These are phyloP conservation scores for Metschnikowia hibisci DNA, from an alignment of 805 yeast genomes.

Conservation along the genomic window DNA sequence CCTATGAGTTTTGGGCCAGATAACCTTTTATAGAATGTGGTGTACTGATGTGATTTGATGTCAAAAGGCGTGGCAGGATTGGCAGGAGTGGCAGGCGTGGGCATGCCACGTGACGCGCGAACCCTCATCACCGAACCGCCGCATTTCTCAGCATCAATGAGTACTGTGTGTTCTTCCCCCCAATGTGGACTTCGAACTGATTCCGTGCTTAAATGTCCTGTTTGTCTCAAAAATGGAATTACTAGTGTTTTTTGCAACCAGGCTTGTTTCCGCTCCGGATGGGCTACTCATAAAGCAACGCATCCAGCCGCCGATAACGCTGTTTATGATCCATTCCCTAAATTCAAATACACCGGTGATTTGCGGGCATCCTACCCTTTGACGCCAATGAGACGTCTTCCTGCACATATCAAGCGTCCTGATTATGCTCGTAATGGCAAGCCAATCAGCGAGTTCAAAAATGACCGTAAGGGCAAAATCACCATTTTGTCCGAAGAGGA, in stretches of 20 bases:
- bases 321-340: conserved; percentile 86
- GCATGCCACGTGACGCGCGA: not conserved
- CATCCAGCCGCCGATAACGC: conserved; percentile 57
- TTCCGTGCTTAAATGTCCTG: conserved; percentile 81
- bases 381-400: conserved; percentile 64
- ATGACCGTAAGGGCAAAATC: conserved; percentile 66
- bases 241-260: conserved; percentile 75
- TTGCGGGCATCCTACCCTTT: conserved; percentile 81
- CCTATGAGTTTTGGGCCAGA: conserved; percentile 90
- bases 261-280: conserved; percentile 69
- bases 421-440: conserved; percentile 81
- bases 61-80: too few species aligned
- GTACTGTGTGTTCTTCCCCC: conserved; percentile 60
- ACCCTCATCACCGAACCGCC: too few species aligned
- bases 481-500: conserved; percentile 62
- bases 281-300: conserved; percentile 69
- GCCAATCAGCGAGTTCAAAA: conserved; percentile 73
- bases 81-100: not conserved
- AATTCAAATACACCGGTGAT: conserved; percentile 66
- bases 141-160: conserved; percentile 1
- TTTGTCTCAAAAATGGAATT: conserved; percentile 73
- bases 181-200: conserved; percentile 81
- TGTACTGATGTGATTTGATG: too few species aligned
- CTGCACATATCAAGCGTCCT: conserved; percentile 67
- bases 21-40: conserved; percentile 21